Base-by-base conservation (phyloP, 257 asterid species). In the Datura wrightii region DNA sequence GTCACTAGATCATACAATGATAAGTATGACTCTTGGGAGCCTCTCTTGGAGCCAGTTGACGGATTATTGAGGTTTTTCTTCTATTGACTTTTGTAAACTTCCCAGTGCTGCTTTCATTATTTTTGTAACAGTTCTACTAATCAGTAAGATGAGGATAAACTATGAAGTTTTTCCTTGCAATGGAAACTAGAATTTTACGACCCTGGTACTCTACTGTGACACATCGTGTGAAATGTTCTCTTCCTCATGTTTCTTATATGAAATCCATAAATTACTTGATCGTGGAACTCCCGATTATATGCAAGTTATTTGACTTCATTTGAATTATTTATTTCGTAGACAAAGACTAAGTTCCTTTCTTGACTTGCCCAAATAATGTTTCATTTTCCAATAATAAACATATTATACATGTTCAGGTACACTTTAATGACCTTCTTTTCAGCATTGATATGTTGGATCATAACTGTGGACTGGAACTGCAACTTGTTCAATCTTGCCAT, bases 1-100 rank as follows among this genome's bases (percentile, higher is more conserved):
- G 92, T 91, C 87, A 97, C 93, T 63, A 89, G 97, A 87, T 96
- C 98, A 34, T 96, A 90, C 87, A 96, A 96, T 87, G 99, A 96
- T 88, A 94, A 92, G 89, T 94, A 93, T 83, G 99, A 96, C 76
- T 87, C 97, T n/a, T 96, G 99, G 99, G 99, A 96, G 90, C 99
- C 99, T 87, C 90, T 96, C 80, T 86, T 96, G 89, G 99, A 96
- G 88, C 94, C 97, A 86, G 93, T 93, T 83, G 99, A 94, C 44
- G 98, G 97, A 88, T 87, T 92, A 85, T 81, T 96, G 87, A 90
- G 99, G 99, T 96, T 88, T 83, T 85, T 6, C 46, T 76, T 83
- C 84, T 71, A 56, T 46, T 42, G 83, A 58, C 71, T 56, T 31
- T 50, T 76, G 41, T 76, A 0, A 52, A 52, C 62, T 76, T 50